Base-by-base conservation (phyloP, 306 rosid genomes). In the Lupinus albus region DNA sequence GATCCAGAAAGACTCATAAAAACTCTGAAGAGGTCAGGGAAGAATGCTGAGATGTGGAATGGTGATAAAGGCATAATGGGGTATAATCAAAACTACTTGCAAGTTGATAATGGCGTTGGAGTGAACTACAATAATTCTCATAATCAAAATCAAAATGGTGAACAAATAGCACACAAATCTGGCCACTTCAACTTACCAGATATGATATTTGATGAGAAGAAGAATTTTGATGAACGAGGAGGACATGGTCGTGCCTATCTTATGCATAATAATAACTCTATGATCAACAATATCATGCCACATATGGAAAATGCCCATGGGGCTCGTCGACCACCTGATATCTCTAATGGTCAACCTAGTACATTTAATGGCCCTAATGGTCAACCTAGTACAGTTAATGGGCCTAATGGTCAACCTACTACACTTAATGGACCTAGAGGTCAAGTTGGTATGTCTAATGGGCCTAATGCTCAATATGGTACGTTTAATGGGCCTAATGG, bases 41-140 rank as follows among this genome's bases (percentile, higher is more conserved):
- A 89, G 12, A 84, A 81, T 67, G 95, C 97, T 8, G 86, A 85
- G 76, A 44, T 87, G 14, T 82, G 85, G 91, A 83, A 79, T 5
- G 72, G 13, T n/a, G 85, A 70, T 25, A 79, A 66, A 66, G 80
- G 84, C 48, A 41, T 67, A 42, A 64, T 63, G 69, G 10, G 5
- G 30, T 25, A 25, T 15, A 75, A 73, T 67, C 79, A 72, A 48
- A 79, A 44, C 16, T 57, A 61, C 72, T 62, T 80, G 73, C 80
- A 78, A 20, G 11, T 69, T 25, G 68, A 55, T 18, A 49, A 51
- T 39, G 70, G 64, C 1, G 83, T 82, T 17, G 83, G 59, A 0
- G 83, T 69, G 1, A 77, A 78, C 61, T 80, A 75, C 76, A 81
- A 56, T 11, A 73, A 77, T 62, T 52, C 62, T 52, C 86, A 76